These are phyloP conservation scores for Pyronema omphalodes DNA, from an alignment of 495 filamentous ascomycete species.

Conservation along the genomic window DNA sequence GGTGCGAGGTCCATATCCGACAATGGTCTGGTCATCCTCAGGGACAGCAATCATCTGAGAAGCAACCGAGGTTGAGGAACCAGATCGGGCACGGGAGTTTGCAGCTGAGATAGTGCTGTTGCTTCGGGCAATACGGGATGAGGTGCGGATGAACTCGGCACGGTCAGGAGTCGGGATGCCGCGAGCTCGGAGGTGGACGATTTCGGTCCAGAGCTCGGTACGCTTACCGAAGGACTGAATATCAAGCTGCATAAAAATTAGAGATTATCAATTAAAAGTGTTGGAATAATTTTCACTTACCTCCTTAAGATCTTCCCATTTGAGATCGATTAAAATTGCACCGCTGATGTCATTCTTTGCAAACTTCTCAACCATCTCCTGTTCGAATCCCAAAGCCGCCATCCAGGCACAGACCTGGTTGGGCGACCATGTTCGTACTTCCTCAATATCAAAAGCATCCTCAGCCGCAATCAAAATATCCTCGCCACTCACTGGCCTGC, in stretches of 20 bases:
- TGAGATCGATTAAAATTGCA: constrained; percentile 60
- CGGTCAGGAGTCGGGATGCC: constrained; percentile 33
- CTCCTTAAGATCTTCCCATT: constrained; percentile 84
- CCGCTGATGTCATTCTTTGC: constrained; percentile 81
- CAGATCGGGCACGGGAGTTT: not conserved
- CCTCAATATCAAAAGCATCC: constrained; percentile 30
- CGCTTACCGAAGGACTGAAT: constrained; percentile 88
- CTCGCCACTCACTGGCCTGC: constrained; percentile 25
- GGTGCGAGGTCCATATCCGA: not conserved
- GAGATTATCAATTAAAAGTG: constrained; percentile 3
- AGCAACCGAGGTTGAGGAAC: not conserved
- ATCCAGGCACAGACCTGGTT: constrained; percentile 69
- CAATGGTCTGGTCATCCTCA: constrained; percentile 3
- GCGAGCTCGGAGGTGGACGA: constrained; percentile 48
- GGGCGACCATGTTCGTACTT: constrained; percentile 47
- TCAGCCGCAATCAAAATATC: constrained; percentile 30
- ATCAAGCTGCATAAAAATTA: constrained; percentile 33
- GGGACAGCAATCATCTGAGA: constrained; percentile 13
- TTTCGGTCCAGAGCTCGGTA: constrained; percentile 68
- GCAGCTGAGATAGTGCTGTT: constrained; percentile 6
- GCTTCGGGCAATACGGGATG: constrained; percentile 11
- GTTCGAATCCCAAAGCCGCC: constrained; percentile 50
- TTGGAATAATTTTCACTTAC: constrained; percentile 4
- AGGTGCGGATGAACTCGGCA: constrained; percentile 9
- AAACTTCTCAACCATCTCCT: constrained; percentile 60